Base-by-base conservation (phyloP, 169 alveolate species). In the Cryptosporidium bovis region DNA sequence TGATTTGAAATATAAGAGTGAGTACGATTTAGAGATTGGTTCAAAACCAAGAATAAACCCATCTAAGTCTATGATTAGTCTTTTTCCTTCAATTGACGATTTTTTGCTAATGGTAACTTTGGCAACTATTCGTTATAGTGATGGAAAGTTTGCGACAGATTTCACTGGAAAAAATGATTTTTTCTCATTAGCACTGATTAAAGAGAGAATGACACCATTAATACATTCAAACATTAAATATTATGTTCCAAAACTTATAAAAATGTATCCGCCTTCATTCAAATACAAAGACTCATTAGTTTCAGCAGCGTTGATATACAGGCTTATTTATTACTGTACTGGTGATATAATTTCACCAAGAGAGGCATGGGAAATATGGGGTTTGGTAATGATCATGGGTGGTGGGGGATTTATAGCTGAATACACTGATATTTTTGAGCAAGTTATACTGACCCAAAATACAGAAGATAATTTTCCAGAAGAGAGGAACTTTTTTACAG, bases 331-430 rank as follows among this genome's bases (percentile, higher is more conserved):
- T 44, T 77, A 77, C 44, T 58, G 87, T 27, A 77, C 71, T 6
- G 87, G 77, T 2, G 10, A 31, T 40, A 77, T 77, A 27, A 60
- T 77, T 36, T 13, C 53, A 20, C 65, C 64, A 29, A 62, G 33
- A n/a, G 87, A 77, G 46, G 87, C 87, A 8, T 77, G 87, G 87
- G 65, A 77, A 56, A 56, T 77, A 40, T 60, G 77, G 71, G 77
- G 65, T n/a, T 56, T 44, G 13, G 65, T 62, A 13, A 29, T 46
- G 34, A 29, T 62, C 15, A 34, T 18, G 51, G 87, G 77, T 46
- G 87, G 87, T 2, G 87, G 87, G 15, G 87, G 87, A 29, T 24
- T 27, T 51, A 60, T 77, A 58, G 77, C 71, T 4, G 29, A 46
- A 36, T 77, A 77, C 36, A 16, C 12, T 12, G 33, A 44, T 27